Conservation (phyloP, 2,329 filamentous ascomycete genomes). For the Microsporum audouinii region DNA sequence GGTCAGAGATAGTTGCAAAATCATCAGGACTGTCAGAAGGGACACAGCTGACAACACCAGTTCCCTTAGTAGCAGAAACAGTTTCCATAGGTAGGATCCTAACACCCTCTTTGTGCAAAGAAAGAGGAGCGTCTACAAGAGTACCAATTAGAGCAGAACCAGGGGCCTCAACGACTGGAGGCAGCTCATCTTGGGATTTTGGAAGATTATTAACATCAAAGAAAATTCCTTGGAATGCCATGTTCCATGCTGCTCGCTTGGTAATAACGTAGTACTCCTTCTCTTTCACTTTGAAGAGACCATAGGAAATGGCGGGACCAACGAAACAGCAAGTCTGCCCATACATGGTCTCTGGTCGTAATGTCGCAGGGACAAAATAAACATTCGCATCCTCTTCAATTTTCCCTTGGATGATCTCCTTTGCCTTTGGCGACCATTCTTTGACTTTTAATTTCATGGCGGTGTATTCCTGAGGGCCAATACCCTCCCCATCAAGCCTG, state of each 20-base stretch:
- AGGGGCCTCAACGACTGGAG: slow-evolving; percentile 60
- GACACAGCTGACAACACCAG: slow-evolving; percentile 89
- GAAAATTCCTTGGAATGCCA: slow-evolving; percentile 87
- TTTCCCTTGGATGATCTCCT: slow-evolving; percentile 61
- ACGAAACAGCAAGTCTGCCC: slow-evolving; percentile 95
- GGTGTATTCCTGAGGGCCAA: slow-evolving; percentile 83
- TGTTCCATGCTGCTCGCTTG: slow-evolving; percentile 76
- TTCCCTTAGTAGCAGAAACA: slow-evolving; percentile 85
- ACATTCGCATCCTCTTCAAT: slow-evolving; percentile 67
- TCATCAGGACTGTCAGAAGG: slow-evolving; percentile 95
- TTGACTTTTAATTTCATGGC: slow-evolving; percentile 83
- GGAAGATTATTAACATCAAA: slow-evolving; percentile 41
- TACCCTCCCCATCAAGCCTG: slow-evolving; percentile 65
- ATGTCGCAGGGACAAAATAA: slow-evolving; percentile 82
- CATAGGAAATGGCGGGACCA: slow-evolving; percentile 70
- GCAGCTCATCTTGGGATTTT: slow-evolving; percentile 56
- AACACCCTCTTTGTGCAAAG: slow-evolving; percentile 69
- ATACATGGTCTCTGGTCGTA: slow-evolving; percentile 97
- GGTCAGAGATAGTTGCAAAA: slow-evolving; percentile 75
- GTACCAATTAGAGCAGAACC: slow-evolving; percentile 78
- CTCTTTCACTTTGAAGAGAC: slow-evolving; percentile 67
- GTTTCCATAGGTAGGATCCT: slow-evolving; percentile 91
- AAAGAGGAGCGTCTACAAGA: slow-evolving; percentile 70
- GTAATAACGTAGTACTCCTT: slow-evolving; percentile 78
- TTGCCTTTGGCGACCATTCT: slow-evolving; percentile 72